A percentile compares a stretch with the other conserved stretches of the same genome.
phyloP scores from a whole-genome alignment of 306 rosid genomes.

The Cyclanthera cordifolia region DNA sequence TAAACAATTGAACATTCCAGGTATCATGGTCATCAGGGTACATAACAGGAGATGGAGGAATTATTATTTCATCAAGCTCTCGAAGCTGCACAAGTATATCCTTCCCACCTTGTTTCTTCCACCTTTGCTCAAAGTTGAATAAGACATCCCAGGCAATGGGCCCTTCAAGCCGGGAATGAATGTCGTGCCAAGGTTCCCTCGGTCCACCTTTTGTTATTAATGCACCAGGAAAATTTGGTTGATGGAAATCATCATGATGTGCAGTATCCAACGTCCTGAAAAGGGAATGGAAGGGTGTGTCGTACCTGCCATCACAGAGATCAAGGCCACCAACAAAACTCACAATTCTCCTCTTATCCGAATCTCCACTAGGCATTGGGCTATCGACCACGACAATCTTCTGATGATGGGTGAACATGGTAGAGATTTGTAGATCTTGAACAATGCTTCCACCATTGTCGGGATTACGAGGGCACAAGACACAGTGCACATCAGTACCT shows the following conservation, averaged over 20 bases:
- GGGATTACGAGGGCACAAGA: conserved; percentile 67
- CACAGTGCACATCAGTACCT: conserved; percentile 46
- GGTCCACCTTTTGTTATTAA: conserved; percentile 61
- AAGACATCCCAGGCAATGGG: conserved; percentile 71
- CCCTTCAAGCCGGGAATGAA: conserved; percentile 68
- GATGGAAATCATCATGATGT: conserved; percentile 62
- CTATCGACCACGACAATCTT: conserved; percentile 64
- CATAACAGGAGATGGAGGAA: conserved; percentile 57
- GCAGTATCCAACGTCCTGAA: conserved; percentile 60
- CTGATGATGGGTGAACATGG: conserved; percentile 78
- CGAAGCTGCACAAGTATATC: conserved; percentile 42
- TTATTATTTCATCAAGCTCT: conserved; percentile 42
- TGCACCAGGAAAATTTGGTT: conserved; percentile 54
- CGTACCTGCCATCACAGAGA: conserved; percentile 69
- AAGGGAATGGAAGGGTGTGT: conserved; percentile 54
- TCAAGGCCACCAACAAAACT: conserved; percentile 71
- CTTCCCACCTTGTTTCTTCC: conserved; percentile 73
- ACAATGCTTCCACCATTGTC: conserved; percentile 57
- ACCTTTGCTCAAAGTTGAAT: conserved; percentile 64
- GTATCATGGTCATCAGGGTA: conserved; percentile 49
- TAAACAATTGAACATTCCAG: conserved; percentile 68
- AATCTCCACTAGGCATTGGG: conserved; percentile 34
- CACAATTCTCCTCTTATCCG: conserved; percentile 43
- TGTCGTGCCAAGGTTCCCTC: conserved; percentile 71
- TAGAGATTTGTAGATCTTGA: conserved; percentile 49